Evolutionary conservation across 2,329 filamentous ascomycete genomes (phyloP).

Genomic region (Calycina herbarum): DNA sequence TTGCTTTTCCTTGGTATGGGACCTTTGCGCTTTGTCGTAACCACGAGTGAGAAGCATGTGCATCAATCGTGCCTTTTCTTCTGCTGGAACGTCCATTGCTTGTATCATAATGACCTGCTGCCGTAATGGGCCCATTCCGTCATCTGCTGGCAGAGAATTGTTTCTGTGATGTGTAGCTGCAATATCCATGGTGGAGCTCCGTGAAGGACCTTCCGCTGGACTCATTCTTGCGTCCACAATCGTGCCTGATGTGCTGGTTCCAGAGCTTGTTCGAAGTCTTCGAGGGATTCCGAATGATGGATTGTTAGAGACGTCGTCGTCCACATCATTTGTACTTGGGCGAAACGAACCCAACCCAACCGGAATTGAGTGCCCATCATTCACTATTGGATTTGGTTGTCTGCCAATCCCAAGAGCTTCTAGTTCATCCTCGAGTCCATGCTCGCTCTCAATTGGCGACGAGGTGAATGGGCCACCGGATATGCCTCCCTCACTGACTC

Average conservation of each 20-base stretch:
- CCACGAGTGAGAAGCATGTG: constrained; percentile 70
- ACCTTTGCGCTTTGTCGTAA: constrained; percentile 52
- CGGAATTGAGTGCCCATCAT: constrained; percentile 17
- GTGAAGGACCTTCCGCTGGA: constrained; percentile 28
- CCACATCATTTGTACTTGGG: constrained; percentile 24
- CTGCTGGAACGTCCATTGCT: constrained; percentile 53
- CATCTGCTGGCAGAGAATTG: constrained; percentile 62
- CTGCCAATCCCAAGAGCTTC: constrained; percentile 19
- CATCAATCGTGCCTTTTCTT: constrained; percentile 70
- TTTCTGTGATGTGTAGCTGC: constrained; percentile 26
- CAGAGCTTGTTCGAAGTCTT: constrained; percentile 29
- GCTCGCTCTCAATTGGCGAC: constrained; percentile 32
- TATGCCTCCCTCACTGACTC: constrained; percentile 13
- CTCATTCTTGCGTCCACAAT: constrained; percentile 26
- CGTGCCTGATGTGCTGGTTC: constrained; percentile 15
- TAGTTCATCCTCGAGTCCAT: constrained; percentile 30
- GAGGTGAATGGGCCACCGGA: constrained; percentile 25
- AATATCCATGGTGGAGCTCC: constrained; percentile 28
- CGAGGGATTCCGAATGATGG: constrained; percentile 29
- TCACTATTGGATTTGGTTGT: constrained; percentile 15
- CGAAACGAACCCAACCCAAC: constrained; percentile 23
- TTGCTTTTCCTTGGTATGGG: constrained; percentile 34
- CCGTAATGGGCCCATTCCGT: constrained; percentile 71
- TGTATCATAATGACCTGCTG: constrained; percentile 69
- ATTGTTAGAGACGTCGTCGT: constrained; percentile 33